phyloP scores from a whole-genome alignment of 1,284 basidiomycete genomes.

The Pisolithus thermaeus region DNA sequence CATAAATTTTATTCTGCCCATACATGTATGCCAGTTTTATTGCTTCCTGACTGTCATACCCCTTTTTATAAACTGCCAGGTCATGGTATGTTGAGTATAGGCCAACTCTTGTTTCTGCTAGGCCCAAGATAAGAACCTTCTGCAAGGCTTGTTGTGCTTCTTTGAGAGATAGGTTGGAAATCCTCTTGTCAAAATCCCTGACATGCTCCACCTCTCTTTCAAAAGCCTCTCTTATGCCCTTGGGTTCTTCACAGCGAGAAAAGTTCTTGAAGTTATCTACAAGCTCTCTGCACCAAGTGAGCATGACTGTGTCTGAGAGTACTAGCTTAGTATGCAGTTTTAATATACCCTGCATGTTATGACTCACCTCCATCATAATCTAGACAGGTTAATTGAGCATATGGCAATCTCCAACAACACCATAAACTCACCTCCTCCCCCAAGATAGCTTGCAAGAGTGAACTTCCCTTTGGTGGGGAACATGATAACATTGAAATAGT shows the following conservation, averaged over 20 bases:
- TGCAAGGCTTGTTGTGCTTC: slow-evolving; percentile 40
- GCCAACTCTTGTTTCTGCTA: slow-evolving; percentile 48
- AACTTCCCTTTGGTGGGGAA: slow-evolving; percentile 46
- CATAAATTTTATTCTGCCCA: slow-evolving; percentile 15
- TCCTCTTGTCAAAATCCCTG: slow-evolving; percentile 32
- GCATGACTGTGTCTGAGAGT: slow-evolving; percentile 50
- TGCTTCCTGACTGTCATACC: slow-evolving; percentile 42
- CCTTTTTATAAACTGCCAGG: slow-evolving; percentile 42
- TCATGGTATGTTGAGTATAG: slow-evolving; percentile 61
- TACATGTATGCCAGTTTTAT: slow-evolving; percentile 64
- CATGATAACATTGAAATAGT: slow-evolving; percentile 53
- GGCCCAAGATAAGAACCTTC: slow-evolving; percentile 41
- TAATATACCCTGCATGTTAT: neutral
- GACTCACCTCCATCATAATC: slow-evolving; percentile 67
- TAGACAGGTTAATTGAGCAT: slow-evolving; percentile 19
- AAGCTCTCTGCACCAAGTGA: slow-evolving; percentile 42
- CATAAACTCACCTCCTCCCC: slow-evolving; percentile 48
- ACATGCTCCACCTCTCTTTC: slow-evolving; percentile 46
- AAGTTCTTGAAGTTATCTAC: slow-evolving; percentile 45
- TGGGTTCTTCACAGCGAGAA: slow-evolving; percentile 34
- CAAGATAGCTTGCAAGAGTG: slow-evolving; percentile 53
- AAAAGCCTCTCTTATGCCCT: slow-evolving; percentile 40
- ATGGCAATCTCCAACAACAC: neutral
- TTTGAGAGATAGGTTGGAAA: slow-evolving; percentile 12
- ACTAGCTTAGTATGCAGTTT: neutral